Percentiles rank a stretch among this genome's conserved stretches.
Evolutionary conservation across 192 early-diverging fungal genomes (phyloP).

Genomic region (Entophlyctis luteolus): DNA sequence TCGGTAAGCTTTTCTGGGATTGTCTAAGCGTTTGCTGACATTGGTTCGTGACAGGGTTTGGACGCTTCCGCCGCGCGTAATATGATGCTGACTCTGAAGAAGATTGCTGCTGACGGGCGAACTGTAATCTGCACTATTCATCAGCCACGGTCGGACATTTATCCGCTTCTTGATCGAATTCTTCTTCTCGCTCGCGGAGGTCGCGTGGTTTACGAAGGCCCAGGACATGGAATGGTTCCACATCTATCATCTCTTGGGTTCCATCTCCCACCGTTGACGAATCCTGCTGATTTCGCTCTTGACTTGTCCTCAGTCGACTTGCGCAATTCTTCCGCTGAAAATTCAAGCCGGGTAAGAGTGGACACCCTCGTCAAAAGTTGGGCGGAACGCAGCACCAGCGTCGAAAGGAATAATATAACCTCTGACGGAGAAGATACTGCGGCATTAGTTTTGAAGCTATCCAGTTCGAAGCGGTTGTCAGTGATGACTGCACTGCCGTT

Average conservation of each 20-base stretch:
- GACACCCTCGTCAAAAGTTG: slow-evolving; percentile 26
- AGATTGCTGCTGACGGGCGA: slow-evolving; percentile 25
- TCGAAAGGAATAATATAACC: background rate
- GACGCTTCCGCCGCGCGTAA: slow-evolving; percentile 33
- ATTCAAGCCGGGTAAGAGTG: slow-evolving; percentile 16
- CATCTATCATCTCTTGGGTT: slow-evolving; percentile 33
- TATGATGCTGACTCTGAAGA: slow-evolving; percentile 33
- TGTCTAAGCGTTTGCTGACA: background rate
- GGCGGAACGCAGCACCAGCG: background rate
- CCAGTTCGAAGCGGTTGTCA: slow-evolving; percentile 8
- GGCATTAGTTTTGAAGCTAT: background rate
- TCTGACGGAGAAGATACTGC: slow-evolving; percentile 4
- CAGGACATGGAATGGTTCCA: slow-evolving; percentile 22
- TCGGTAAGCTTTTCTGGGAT: background rate
- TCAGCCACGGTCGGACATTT: slow-evolving; percentile 72
- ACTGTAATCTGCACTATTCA: slow-evolving; percentile 76
- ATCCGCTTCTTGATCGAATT: slow-evolving; percentile 63
- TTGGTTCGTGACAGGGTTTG: slow-evolving; percentile 24
- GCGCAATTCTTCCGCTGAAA: slow-evolving; percentile 27
- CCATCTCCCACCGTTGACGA: slow-evolving; percentile 31
- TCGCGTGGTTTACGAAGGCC: slow-evolving; percentile 38
- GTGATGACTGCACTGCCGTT: slow-evolving; percentile 23
- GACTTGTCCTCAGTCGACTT: slow-evolving; percentile 45
- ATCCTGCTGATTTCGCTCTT: slow-evolving; percentile 45
- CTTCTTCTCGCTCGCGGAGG: slow-evolving; percentile 27